Conservation (phyloP, 305 asterid species). For the Fraxinus velutina region DNA sequence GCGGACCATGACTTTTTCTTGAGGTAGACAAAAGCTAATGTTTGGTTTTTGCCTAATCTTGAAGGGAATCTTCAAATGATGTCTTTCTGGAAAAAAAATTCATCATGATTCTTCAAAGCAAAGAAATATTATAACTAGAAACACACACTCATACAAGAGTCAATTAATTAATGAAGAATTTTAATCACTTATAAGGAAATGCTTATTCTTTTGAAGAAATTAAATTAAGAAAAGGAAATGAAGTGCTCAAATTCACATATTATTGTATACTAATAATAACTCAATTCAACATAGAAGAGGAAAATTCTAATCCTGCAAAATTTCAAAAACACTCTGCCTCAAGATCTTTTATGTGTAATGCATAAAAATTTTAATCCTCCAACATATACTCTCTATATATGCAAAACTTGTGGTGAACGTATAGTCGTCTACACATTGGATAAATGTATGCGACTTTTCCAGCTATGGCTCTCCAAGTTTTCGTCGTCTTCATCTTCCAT, state of each 20-base stretch:
- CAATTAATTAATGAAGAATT: background rate
- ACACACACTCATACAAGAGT: background rate
- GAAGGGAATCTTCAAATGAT: constrained; percentile 22
- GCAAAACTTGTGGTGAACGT: constrained; percentile 48
- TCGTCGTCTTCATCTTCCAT: constrained; percentile 60
- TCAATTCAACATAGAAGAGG: constrained; percentile 15
- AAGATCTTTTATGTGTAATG: constrained; percentile 18
- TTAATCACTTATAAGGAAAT: background rate
- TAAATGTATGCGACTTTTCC: constrained; percentile 33
- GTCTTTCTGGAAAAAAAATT: background rate
- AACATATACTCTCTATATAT: constrained; percentile 30
- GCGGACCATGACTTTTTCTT: constrained; percentile 29
- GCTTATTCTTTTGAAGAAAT: background rate
- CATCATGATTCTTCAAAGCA: constrained; percentile 3
- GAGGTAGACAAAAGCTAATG: constrained; percentile 33
- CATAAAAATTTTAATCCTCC: constrained; percentile 27
- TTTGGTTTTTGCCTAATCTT: constrained; percentile 35
- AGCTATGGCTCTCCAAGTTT: constrained; percentile 41
- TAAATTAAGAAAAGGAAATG: background rate
- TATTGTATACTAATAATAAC: background rate
- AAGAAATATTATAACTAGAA: constrained; percentile 1
- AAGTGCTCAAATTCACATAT: background rate
- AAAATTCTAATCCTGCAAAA: constrained; percentile 40
- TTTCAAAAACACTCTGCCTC: constrained; percentile 30
- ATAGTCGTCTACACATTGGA: constrained; percentile 32